Evolutionary conservation across 2,329 filamentous ascomycete genomes (phyloP), one percentile per base, ranked within the genome.

Genomic region (Fusarium burgessii): DNA sequence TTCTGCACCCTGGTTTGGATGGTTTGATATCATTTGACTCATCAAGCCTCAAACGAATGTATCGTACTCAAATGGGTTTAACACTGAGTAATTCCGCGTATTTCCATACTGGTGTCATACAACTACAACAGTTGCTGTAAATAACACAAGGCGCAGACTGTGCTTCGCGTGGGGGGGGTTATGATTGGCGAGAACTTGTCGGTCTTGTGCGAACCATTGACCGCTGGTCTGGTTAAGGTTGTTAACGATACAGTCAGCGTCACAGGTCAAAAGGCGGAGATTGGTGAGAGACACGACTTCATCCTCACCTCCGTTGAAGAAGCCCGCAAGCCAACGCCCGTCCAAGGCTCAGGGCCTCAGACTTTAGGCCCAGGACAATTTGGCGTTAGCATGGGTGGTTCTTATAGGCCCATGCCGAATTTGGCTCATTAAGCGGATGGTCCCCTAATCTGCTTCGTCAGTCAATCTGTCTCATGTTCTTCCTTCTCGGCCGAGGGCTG

Each of bases 171-270:
- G 33, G 50, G 38, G 50, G 35, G 32, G 40, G 18, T 23, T 15
- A 14, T 52, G 41, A 62, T 66, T 68, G 52, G 64, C 23, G 43
- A 57, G 23, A 33, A 29, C 25, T 20, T 25, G 45, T 68, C 59
- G 52, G 56, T 49, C 51, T 42, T 50, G 54, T 66, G 65, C 57
- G 54, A 59, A 50, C 45, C 38, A 57, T 57, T 66, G 70, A 73
- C 71, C 67, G 67, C 67, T 46, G 56, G 57, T 71, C 63, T 73
- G 67, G 70, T 73, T 73, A 73, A 71, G 63, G 57, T 71, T 73
- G 40, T 46, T 41, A n/a, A 49, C 62, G 52, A 62, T 42, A 59
- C 68, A 59, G 62, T 67, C 70, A 72, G 70, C 62, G 49, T 47
- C 46, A 33, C 58, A 58, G 42, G 57, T 45, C 27, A 35, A 72